phyloP scores from a whole-genome alignment of 805 yeast genomes.

The Wickerhamiella sergipiensis region DNA sequence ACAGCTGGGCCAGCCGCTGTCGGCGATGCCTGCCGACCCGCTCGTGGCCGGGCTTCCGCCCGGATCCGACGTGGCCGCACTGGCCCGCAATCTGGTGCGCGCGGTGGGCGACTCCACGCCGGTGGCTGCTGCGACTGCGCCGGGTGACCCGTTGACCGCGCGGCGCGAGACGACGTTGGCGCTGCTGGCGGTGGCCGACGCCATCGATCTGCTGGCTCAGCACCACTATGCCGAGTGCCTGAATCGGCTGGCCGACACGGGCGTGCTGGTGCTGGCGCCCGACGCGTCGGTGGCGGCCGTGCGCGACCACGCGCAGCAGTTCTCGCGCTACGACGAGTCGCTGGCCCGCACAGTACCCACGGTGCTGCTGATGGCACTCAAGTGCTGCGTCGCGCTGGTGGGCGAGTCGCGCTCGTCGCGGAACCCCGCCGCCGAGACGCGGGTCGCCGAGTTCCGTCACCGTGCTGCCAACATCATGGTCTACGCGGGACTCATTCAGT shows the following conservation, averaged over 20 bases:
- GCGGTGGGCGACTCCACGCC: conserved; percentile 18
- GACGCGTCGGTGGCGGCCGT: conserved; percentile 37
- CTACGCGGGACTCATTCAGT: conserved; percentile 89
- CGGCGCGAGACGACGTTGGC: conserved; percentile 53
- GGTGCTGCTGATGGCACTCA: conserved; percentile 68
- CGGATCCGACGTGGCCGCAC: conserved; percentile 21
- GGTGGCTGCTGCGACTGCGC: conserved; percentile 44
- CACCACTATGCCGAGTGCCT: conserved; percentile 49
- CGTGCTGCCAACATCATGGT: conserved; percentile 76
- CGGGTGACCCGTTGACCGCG: conserved; percentile 31
- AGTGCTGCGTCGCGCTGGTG: conserved; percentile 44
- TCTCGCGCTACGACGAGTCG: conserved; percentile 49
- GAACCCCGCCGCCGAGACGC: conserved; percentile 11
- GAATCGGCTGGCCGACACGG: conserved; percentile 41
- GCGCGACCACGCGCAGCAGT: conserved; percentile 56
- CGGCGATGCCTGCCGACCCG: conserved; percentile 19
- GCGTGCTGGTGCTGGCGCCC: conserved; percentile 48
- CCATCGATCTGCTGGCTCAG: conserved; percentile 44
- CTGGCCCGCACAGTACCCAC: conserved; percentile 70
- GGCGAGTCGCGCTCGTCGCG: conserved; percentile 25
- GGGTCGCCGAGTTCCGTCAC: conserved; percentile 14
- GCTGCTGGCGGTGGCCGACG: conserved; percentile 51
- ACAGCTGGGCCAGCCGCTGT: conserved; percentile 49
- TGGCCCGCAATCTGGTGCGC: conserved; percentile 27
- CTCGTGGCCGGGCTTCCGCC: conserved; percentile 2